Percentiles rank a stretch among this genome's conserved stretches.
Conservation (phyloP, 2,329 filamentous ascomycete species). For the Fusarium subtropicale region DNA sequence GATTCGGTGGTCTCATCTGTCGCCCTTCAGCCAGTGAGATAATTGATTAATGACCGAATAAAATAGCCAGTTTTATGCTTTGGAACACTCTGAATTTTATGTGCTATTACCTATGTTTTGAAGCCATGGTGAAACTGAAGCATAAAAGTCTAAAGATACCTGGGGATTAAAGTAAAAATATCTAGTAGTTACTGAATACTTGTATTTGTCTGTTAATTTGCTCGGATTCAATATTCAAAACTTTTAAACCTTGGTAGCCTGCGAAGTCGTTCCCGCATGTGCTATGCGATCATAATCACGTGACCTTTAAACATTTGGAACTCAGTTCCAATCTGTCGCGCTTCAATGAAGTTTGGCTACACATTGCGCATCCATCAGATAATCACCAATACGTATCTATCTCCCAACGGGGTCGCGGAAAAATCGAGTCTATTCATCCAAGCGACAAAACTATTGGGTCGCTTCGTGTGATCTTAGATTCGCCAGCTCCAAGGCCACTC, state of each 20-base stretch:
- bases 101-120: neutral
- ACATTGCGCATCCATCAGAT: slow-evolving; percentile 25
- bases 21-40: slow-evolving; percentile 42
- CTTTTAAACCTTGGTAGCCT: neutral
- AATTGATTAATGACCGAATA: slow-evolving; percentile 50
- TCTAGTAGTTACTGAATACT: neutral
- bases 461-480: neutral
- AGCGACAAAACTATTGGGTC: neutral
- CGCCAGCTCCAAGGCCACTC: neutral
- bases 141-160: neutral
- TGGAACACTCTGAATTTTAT: slow-evolving; percentile 1
- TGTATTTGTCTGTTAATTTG: neutral
- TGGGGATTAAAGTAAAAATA: neutral
- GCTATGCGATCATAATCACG: slow-evolving; percentile 36
- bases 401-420: neutral
- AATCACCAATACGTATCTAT: neutral
- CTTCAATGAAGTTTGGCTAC: slow-evolving; percentile 6
- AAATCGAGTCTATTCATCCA: neutral
- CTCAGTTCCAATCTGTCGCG: slow-evolving; percentile 18
- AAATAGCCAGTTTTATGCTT: slow-evolving; percentile 20
- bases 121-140: slow-evolving; percentile 1
- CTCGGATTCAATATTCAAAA: neutral
- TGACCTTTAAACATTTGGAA: slow-evolving; percentile 28
- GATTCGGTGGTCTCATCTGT: slow-evolving; percentile 24
- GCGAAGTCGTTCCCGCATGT: slow-evolving; percentile 8